Evolutionary conservation across 202 grass and related monocot species (phyloP), one percentile per base, ranked within the genome.

Genomic region (Carex arenaria): DNA sequence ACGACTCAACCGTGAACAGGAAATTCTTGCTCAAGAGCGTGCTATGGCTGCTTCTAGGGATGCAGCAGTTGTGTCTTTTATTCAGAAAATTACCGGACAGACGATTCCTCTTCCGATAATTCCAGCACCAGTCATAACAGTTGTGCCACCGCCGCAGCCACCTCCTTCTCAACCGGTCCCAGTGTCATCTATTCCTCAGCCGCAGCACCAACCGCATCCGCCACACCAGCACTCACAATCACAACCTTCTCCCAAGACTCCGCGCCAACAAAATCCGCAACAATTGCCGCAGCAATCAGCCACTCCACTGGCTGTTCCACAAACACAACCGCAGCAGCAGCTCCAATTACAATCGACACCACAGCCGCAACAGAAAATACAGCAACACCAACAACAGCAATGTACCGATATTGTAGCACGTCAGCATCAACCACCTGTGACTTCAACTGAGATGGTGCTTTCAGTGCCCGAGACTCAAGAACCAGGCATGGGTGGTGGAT

Each of bases 61-160:
- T 87, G 84, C 88, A 9, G 93, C 96, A 28, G 86, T 98, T 10
- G 76, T 98, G 7, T 92, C 93, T 49, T 98, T 93, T 83, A 95
- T 98, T 20, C 96, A 98, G 80, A 98, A 93, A 82, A 88, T 98
- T 87, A 98, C 87, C 4, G 96, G 96, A 0, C 96, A 98, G 72
- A 87, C 88, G 17, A 84, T 95, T 67, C 88, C 84, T 28, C 61
- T 94, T 56, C 93, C 91, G 8, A 77, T 89, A 82, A 90, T 94
- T 45, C 78, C 87, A 1, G 88, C 82, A 3, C 79, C 88, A 0
- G 77, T 83, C 82, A 86, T 92, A 51, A 84, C 79, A 18, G 63
- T 86, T 32, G 88, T 95, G 67, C 73, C 93, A 0, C 88, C 89
- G 2, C 84, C 79, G 3, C 26, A 26, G 1, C 56, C 80, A 10